Conservation (phyloP, 108 stramenopile genomes). For the Fragilaria crotonensis region DNA sequence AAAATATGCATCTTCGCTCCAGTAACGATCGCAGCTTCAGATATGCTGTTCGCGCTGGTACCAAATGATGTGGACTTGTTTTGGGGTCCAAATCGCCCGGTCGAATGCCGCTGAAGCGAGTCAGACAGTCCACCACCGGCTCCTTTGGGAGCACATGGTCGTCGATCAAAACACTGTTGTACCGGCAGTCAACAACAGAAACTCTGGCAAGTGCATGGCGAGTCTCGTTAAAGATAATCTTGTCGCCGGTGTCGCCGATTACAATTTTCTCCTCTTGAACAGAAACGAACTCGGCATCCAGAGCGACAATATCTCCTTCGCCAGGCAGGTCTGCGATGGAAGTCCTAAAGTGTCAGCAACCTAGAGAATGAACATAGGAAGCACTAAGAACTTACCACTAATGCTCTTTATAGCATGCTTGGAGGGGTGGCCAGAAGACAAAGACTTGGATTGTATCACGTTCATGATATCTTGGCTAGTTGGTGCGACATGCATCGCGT, state of each 20-base stretch:
- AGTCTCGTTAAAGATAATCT: slow-evolving; percentile 65
- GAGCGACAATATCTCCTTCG: slow-evolving; percentile 70
- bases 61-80: slow-evolving; percentile 77
- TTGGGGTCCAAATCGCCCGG: slow-evolving; percentile 81
- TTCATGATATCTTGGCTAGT: slow-evolving; percentile 3
- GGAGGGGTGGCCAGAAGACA: not conserved
- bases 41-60: slow-evolving; percentile 77
- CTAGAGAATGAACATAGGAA: not conserved
- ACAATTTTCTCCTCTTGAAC: slow-evolving; percentile 78
- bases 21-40: slow-evolving; percentile 86
- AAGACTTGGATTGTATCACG: not conserved
- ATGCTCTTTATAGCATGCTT: slow-evolving; percentile 17
- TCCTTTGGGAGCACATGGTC: slow-evolving; percentile 90
- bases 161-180: slow-evolving; percentile 67
- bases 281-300: slow-evolving; percentile 88
- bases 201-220: slow-evolving; percentile 83
- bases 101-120: slow-evolving; percentile 89
- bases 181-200: slow-evolving; percentile 75
- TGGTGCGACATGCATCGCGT: slow-evolving; percentile 23
- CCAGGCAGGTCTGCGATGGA: slow-evolving; percentile 33
- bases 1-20: slow-evolving; percentile 80
- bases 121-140: slow-evolving; percentile 90
- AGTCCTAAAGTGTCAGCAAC: not conserved
- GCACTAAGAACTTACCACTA: not conserved
- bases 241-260: slow-evolving; percentile 65